Evolutionary conservation across 2,329 filamentous ascomycete species (phyloP), one percentile per base, ranked within the genome.

Genomic region (Colletotrichum sp.): DNA sequence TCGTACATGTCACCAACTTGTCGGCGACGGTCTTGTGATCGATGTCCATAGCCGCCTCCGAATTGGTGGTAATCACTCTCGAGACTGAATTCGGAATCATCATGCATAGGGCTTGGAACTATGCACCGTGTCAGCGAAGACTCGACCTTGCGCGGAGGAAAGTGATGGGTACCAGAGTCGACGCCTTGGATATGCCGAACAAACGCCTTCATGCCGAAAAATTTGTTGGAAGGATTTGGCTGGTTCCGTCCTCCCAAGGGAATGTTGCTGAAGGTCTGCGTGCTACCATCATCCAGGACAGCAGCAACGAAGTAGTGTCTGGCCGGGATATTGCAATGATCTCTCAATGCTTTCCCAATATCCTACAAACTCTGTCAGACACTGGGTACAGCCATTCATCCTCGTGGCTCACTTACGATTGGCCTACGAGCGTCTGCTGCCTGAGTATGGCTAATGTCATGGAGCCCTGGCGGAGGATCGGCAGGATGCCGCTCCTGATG

Each of bases 281-380:
- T 78, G 18, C 83, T 82, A 24, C 87, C 87, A 72, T 88, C 87
- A 33, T 89, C 87, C 43, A 84, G 82, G 54, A 89, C 81, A 3
- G 85, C 86, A 13, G 86, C 88, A 38, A 91, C 83, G 75, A 91
- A 90, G 78, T 87, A 91, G 73, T 83, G 83, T 66, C 86, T 84
- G 13, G 85, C 86, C 3, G 87, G 84, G 59, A 91, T 88, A 47
- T 85, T 84, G 76, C 89, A 90, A 54, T 88, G 83, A 63, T 89
- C 86, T 18, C 86, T 83, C 13, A 91, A 81, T 31, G 87, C 88
- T 74, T 86, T 84, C 38, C 86, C 86, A 38, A 91, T 89, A 77
- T 87, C 82, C 87, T 89, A 72, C 29, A 34, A 51, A 33, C 5
- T 11, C n/a, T 33, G 72, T 67, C 12, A 65, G 55, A 43, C 6